Evolutionary conservation across 2,329 filamentous ascomycete species (phyloP).

Genomic region (Gaeumannomyces sp.): DNA sequence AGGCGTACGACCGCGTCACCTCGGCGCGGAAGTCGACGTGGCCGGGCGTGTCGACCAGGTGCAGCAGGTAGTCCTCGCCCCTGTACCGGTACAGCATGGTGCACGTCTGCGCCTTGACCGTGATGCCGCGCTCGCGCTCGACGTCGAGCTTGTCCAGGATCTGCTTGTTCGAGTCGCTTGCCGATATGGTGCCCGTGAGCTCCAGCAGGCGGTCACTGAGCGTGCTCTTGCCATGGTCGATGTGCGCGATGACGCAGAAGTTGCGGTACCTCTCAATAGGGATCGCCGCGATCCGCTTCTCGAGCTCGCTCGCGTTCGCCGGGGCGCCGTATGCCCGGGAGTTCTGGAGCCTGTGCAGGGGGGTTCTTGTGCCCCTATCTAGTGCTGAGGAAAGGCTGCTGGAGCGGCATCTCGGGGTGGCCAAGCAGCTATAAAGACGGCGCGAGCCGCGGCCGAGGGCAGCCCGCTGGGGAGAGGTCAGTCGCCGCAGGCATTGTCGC

Average conservation of each 20-base stretch:
- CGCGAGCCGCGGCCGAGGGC: neutral
- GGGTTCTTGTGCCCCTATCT: neutral
- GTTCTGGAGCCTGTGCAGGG: neutral
- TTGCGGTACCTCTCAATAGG: slow-evolving; percentile 80
- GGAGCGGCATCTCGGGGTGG: neutral
- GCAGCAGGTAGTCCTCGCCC: slow-evolving; percentile 83
- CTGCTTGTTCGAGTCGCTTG: slow-evolving; percentile 80
- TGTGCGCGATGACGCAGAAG: slow-evolving; percentile 98
- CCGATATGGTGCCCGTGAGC: slow-evolving; percentile 84
- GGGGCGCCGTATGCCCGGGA: neutral
- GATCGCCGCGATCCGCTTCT: slow-evolving; percentile 62
- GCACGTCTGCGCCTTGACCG: slow-evolving; percentile 97
- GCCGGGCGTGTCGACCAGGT: slow-evolving; percentile 93
- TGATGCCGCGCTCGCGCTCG: slow-evolving; percentile 92
- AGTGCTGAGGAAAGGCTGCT: neutral
- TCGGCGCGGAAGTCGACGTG: slow-evolving; percentile 98
- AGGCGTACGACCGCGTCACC: slow-evolving; percentile 91
- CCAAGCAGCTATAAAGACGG: neutral
- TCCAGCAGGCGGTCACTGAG: slow-evolving; percentile 89
- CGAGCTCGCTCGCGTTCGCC: slow-evolving; percentile 31
- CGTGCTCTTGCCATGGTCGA: slow-evolving; percentile 98
- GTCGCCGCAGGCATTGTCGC: slow-evolving; percentile 7
- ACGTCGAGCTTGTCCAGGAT: slow-evolving; percentile 96
- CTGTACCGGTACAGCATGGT: slow-evolving; percentile 91
- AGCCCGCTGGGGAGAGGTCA: neutral